These are phyloP conservation scores for Lanmaoa pseudosensibilis DNA, from an alignment of 768 basidiomycete species.

Conservation along the genomic window DNA sequence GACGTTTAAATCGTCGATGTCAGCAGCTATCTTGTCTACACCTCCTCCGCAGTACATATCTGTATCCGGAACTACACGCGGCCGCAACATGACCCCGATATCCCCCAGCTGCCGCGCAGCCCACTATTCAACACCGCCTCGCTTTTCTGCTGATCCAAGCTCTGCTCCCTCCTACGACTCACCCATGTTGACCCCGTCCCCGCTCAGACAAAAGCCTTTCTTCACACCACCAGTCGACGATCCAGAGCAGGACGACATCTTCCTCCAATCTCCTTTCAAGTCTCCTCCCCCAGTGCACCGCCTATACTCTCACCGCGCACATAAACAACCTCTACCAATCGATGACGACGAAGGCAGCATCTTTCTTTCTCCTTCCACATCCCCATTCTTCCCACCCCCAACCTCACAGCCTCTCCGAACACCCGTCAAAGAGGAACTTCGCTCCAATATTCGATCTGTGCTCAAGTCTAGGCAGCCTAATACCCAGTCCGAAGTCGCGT, in stretches of 20 bases:
- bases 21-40: slow-evolving; percentile 30
- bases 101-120: slow-evolving; percentile 35
- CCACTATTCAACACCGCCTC: slow-evolving; percentile 37
- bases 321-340: slow-evolving; percentile 27
- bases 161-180: slow-evolving; percentile 45
- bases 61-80: slow-evolving; percentile 33
- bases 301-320: slow-evolving; percentile 44
- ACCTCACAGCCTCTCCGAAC: slow-evolving; percentile 56
- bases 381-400: slow-evolving; percentile 45
- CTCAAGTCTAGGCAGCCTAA: slow-evolving; percentile 39
- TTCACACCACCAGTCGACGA: slow-evolving; percentile 34
- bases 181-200: slow-evolving; percentile 66
- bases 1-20: slow-evolving; percentile 19
- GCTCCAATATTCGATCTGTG: slow-evolving; percentile 40
- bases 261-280: slow-evolving; percentile 53
- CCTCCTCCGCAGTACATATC: slow-evolving; percentile 38
- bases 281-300: slow-evolving; percentile 46
- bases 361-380: slow-evolving; percentile 52
- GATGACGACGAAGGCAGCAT: slow-evolving; percentile 61
- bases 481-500: slow-evolving; percentile 5
- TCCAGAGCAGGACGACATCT: slow-evolving; percentile 49
- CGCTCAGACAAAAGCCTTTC: slow-evolving; percentile 47
- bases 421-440: slow-evolving; percentile 54
- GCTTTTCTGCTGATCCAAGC: slow-evolving; percentile 20
- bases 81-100: slow-evolving; percentile 33